Evolutionary conservation across 768 basidiomycete species (phyloP).

Genomic region (Filobasidium floriforme): DNA sequence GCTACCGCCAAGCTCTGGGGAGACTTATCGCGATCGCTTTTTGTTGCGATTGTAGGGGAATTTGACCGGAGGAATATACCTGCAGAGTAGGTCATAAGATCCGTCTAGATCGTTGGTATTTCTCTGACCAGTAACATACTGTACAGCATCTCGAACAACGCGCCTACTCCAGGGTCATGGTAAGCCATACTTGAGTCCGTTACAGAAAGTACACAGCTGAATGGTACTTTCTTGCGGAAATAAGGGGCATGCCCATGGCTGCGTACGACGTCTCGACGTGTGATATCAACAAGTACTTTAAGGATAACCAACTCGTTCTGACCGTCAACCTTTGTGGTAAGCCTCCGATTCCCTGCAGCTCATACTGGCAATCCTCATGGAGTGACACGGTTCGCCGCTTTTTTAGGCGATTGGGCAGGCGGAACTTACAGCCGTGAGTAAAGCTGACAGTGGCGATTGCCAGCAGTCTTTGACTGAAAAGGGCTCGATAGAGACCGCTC

Average conservation of each 20-base stretch:
- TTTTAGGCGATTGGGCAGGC: conserved; percentile 41
- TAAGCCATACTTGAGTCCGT: conserved; percentile 8
- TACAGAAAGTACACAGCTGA: neutral
- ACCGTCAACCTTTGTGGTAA: conserved; percentile 42
- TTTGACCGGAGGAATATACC: conserved; percentile 41
- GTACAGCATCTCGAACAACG: conserved; percentile 7
- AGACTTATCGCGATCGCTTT: too few relatives aligned
- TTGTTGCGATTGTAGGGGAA: conserved; percentile 38
- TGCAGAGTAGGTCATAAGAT: conserved; percentile 29
- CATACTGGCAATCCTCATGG: too few relatives aligned
- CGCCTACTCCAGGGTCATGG: neutral
- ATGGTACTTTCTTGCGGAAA: neutral
- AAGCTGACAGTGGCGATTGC: neutral
- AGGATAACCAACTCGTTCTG: conserved; percentile 38
- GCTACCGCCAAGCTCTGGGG: too few relatives aligned
- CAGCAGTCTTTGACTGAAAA: neutral
- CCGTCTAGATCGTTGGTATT: conserved; percentile 25
- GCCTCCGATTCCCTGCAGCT: too few relatives aligned
- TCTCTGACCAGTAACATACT: conserved; percentile 38
- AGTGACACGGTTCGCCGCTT: too few relatives aligned
- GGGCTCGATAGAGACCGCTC: conserved; percentile 22
- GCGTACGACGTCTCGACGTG: conserved; percentile 37
- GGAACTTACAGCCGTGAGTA: conserved; percentile 32
- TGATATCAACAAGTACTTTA: conserved; percentile 38
- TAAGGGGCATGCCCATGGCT: conserved; percentile 38